Conservation (phyloP, 352 stramenopile species). For the Pythium sp. region DNA sequence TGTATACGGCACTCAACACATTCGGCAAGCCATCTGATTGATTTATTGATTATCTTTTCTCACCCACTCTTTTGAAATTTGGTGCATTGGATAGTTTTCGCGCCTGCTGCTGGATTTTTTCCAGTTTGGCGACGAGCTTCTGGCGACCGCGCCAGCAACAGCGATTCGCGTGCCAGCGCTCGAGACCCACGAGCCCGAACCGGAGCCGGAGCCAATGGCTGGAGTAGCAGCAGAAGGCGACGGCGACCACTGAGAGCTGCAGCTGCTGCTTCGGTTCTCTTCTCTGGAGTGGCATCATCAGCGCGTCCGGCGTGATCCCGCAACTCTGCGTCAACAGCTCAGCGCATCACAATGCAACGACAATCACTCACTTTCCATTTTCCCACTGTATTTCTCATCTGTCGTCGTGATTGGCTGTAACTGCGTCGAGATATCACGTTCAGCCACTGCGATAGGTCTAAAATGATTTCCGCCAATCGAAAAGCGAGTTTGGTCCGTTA, state of each 20-base stretch:
- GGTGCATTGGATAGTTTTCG: conserved; percentile 11
- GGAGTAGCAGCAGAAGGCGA: not conserved
- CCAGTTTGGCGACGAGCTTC: conserved; percentile 7
- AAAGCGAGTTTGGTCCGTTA: not conserved
- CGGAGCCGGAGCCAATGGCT: conserved; percentile 1
- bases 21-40: not conserved
- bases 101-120: conserved; percentile 13
- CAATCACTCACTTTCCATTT: not conserved
- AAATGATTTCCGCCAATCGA: not conserved
- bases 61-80: conserved; percentile 5
- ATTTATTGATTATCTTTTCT: not conserved
- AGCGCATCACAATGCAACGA: conserved; percentile 3
- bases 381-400: not conserved
- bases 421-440: not conserved
- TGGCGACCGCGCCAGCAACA: conserved; percentile 4
- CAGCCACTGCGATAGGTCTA: not conserved
- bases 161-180: not conserved
- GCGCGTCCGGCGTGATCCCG: not conserved
- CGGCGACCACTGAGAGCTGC: not conserved
- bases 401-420: not conserved
- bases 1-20: too few relatives aligned
- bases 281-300: not conserved
- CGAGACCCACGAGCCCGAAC: not conserved
- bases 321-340: not conserved
- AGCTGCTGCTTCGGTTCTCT: too few relatives aligned